A percentile compares a stretch with the other conserved stretches of the same genome.
phyloP scores from a whole-genome alignment of 345 rosid species.

The Salix dunnii region DNA sequence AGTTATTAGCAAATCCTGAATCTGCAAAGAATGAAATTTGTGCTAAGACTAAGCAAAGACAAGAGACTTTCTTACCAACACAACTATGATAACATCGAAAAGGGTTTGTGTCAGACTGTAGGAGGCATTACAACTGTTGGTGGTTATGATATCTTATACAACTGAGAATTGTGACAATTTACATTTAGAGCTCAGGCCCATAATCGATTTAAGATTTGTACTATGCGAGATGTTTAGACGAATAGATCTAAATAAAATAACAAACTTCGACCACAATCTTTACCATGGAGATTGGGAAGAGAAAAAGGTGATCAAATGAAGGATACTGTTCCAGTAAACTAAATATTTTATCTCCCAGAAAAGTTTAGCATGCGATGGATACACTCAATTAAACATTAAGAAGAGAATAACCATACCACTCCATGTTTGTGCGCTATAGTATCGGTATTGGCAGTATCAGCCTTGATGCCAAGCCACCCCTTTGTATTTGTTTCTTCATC shows the following conservation, averaged over 20 bases:
- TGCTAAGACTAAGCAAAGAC: background rate
- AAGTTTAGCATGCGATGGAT: background rate
- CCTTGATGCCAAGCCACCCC: slow-evolving; percentile 72
- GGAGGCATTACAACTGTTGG: background rate
- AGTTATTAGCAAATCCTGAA: background rate
- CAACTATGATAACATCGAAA: background rate
- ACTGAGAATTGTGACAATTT: background rate
- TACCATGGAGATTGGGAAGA: background rate
- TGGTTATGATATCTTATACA: background rate
- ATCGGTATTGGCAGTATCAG: slow-evolving; percentile 62
- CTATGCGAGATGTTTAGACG: background rate
- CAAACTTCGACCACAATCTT: background rate
- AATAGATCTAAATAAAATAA: background rate
- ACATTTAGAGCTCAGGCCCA: background rate
- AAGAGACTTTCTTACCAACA: background rate
- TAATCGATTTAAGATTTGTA: background rate
- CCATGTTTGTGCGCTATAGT: slow-evolving; percentile 92
- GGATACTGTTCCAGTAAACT: background rate
- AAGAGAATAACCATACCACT: slow-evolving; percentile 57
- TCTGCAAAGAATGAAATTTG: background rate
- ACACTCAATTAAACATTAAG: background rate
- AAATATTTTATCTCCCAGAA: background rate
- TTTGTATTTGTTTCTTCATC: slow-evolving; percentile 67
- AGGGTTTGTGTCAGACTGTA: background rate
- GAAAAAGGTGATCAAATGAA: background rate